These are phyloP conservation scores for Amanita muscaria DNA, from an alignment of 768 basidiomycete genomes.

Conservation along the genomic window DNA sequence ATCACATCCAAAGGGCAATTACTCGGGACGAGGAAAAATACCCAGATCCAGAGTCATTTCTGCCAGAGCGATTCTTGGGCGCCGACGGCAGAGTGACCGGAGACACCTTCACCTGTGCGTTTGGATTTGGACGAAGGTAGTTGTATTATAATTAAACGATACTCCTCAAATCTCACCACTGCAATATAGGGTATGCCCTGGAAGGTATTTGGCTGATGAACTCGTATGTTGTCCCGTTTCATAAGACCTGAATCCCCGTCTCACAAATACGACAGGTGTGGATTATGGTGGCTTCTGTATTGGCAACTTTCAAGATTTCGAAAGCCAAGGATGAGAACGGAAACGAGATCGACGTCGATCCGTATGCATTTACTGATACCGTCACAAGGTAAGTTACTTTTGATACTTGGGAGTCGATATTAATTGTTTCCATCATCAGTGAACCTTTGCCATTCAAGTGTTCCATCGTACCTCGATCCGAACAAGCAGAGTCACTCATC, in stretches of 20 bases:
- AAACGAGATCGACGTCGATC: conserved; percentile 18
- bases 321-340: conserved; percentile 20
- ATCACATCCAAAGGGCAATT: conserved; percentile 1
- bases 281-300: conserved; percentile 21
- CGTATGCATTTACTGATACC: conserved; percentile 19
- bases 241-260: conserved; percentile 14
- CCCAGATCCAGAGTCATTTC: conserved; percentile 4
- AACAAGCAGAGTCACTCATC: too few relatives aligned
- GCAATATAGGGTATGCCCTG: background rate
- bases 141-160: conserved; percentile 6
- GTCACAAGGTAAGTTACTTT: conserved; percentile 24
- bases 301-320: conserved; percentile 22
- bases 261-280: conserved; percentile 14
- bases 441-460: conserved; percentile 4
- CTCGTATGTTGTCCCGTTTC: conserved; percentile 17
- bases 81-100: background rate
- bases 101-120: conserved; percentile 14
- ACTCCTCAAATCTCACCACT: background rate
- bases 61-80: background rate
- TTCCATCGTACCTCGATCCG: too few relatives aligned
- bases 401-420: background rate
- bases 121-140: conserved; percentile 21
- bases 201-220: background rate
- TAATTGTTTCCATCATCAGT: too few relatives aligned
- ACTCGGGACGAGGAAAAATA: conserved; percentile 13